phyloP scores from a whole-genome alignment of 2,329 filamentous ascomycete species.

The Penicillium sclerotigenum region DNA sequence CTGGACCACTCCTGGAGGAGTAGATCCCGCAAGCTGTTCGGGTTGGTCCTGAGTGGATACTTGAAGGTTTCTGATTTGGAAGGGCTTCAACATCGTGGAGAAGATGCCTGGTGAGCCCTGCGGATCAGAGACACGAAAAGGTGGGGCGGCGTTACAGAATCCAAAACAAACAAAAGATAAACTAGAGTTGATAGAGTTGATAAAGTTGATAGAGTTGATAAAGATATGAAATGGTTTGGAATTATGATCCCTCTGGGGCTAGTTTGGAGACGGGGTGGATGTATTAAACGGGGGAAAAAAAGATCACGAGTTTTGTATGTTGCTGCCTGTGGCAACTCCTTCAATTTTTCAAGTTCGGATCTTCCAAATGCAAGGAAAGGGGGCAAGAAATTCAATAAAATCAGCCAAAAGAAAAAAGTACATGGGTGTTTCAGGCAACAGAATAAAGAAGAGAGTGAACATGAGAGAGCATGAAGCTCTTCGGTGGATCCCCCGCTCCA shows the following conservation, averaged over 20 bases:
- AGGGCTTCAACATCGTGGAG: conserved; percentile 39
- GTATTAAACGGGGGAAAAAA: neutral
- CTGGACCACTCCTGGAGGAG: conserved; percentile 36
- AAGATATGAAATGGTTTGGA: conserved; percentile 1
- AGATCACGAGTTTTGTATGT: conserved; percentile 2
- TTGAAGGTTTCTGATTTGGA: conserved; percentile 40
- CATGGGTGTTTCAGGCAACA: conserved; percentile 22
- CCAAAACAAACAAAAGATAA: neutral
- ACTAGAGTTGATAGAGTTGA: conserved; percentile 3
- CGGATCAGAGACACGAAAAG: neutral
- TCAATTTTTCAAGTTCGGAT: neutral
- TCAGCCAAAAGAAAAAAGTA: neutral
- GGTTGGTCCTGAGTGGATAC: conserved; percentile 7
- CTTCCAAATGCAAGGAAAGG: conserved; percentile 10
- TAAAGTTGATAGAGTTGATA: neutral
- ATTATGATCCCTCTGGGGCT: conserved; percentile 11
- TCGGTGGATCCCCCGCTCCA: conserved; percentile 6
- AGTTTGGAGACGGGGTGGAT: neutral
- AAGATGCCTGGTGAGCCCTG: conserved; percentile 4
- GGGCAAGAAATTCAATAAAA: neutral
- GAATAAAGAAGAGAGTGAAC: conserved; percentile 17
- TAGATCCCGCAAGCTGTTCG: conserved; percentile 1
- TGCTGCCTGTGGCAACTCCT: conserved; percentile 17
- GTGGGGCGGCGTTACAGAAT: conserved; percentile 13
- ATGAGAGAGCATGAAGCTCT: conserved; percentile 1